These are phyloP conservation scores for Lactarius tabidus DNA, from an alignment of 768 basidiomycete genomes.

Conservation along the genomic window DNA sequence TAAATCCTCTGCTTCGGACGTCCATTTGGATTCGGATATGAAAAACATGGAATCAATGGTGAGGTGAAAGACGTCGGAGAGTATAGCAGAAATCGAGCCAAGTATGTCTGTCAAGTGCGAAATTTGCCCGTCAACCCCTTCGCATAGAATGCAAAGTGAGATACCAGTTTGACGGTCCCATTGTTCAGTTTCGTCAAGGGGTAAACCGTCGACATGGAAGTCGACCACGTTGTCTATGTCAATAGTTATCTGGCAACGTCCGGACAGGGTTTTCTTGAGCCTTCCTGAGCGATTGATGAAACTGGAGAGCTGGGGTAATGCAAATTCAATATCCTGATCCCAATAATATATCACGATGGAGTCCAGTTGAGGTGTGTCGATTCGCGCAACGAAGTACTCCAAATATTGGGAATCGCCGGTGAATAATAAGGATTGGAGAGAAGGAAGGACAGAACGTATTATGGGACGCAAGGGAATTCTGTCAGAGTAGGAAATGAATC, in stretches of 20 bases:
- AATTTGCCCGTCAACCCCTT: neutral
- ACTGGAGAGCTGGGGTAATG: neutral
- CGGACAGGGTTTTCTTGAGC: neutral
- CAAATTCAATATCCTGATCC: neutral
- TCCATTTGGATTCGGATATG: neutral
- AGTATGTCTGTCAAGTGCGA: neutral
- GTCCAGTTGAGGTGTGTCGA: neutral
- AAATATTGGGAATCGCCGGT: neutral
- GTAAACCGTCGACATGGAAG: neutral
- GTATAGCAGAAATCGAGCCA: neutral
- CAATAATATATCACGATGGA: neutral
- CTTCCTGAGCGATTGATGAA: neutral
- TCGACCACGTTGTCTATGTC: neutral
- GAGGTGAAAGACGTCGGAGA: neutral
- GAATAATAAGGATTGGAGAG: neutral
- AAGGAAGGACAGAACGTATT: neutral
- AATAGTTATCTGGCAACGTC: no score
- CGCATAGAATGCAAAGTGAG: neutral
- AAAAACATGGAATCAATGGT: no score
- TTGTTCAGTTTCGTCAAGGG: neutral
- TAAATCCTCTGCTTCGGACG: neutral
- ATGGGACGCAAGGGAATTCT: neutral
- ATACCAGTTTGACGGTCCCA: neutral
- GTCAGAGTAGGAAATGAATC: neutral
- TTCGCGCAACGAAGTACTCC: neutral